phyloP scores from a whole-genome alignment of 2,329 filamentous ascomycete genomes.

The Beauveria australis region DNA sequence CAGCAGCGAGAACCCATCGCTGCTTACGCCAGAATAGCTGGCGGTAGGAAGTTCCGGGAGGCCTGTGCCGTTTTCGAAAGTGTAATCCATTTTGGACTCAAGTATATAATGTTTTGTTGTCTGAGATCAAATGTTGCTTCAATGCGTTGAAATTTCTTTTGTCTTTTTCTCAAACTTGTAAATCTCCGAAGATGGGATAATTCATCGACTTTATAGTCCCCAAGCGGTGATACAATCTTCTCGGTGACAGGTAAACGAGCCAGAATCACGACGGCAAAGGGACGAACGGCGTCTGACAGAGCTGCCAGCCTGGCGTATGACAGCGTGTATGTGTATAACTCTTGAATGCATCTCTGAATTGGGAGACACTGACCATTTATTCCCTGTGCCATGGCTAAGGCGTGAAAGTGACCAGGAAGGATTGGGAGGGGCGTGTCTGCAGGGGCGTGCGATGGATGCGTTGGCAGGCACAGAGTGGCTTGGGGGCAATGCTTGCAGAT shows the following conservation, averaged over 20 bases:
- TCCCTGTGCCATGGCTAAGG: not conserved
- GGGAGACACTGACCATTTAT: not conserved
- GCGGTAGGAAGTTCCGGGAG: too few relatives aligned
- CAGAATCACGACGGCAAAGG: not conserved
- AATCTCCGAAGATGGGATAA: not conserved
- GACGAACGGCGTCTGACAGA: not conserved
- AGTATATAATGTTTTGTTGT: too few relatives aligned
- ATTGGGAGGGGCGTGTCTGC: not conserved
- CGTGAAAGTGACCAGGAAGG: not conserved
- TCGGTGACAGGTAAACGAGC: not conserved
- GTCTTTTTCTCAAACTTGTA: not conserved
- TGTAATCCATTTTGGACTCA: too few relatives aligned
- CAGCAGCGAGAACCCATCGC: too few relatives aligned
- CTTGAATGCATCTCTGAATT: not conserved
- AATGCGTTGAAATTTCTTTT: not conserved
- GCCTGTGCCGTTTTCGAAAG: too few relatives aligned
- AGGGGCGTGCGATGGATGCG: not conserved
- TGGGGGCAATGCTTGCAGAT: not conserved
- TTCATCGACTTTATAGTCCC: not conserved
- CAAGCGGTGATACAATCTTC: not conserved
- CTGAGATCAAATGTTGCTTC: too few relatives aligned
- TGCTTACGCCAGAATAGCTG: too few relatives aligned
- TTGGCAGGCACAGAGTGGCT: slow-evolving; percentile 3
- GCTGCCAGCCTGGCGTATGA: not conserved
- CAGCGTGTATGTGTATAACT: not conserved